Conservation (phyloP, 2,329 filamentous ascomycete species). For the Neopestalotiopsis sp. region DNA sequence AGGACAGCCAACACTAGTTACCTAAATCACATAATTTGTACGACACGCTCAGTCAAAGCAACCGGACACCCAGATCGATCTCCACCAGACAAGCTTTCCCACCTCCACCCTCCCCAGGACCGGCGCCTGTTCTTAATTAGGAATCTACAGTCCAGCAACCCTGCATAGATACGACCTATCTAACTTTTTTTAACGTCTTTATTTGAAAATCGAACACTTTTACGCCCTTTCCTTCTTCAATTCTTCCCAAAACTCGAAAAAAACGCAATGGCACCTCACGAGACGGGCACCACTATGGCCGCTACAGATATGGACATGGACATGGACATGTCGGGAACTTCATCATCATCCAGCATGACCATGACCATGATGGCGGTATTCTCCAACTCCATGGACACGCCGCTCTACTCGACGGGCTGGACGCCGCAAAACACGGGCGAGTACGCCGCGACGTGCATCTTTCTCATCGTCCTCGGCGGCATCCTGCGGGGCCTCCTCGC, state of each 20-base stretch:
- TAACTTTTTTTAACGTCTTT: background rate
- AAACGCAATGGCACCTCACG: conserved; percentile 6
- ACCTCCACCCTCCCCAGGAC: background rate
- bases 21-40: background rate
- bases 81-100: background rate
- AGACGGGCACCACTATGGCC: background rate
- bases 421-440: conserved; percentile 70
- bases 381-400: conserved; percentile 53
- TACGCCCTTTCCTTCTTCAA: background rate
- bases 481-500: conserved; percentile 75
- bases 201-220: background rate
- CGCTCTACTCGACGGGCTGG: conserved; percentile 70
- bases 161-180: background rate
- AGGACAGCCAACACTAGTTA: background rate
- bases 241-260: background rate
- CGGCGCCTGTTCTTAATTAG: conserved; percentile 12
- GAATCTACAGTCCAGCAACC: background rate
- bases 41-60: background rate
- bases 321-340: conserved; percentile 28
- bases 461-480: conserved; percentile 78
- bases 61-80: background rate
- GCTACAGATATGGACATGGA: conserved; percentile 25
- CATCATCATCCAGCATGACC: conserved; percentile 22
- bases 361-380: conserved; percentile 61
- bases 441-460: conserved; percentile 92